phyloP scores from a whole-genome alignment of 164 flowering plant genomes.

The Annona cherimola region DNA sequence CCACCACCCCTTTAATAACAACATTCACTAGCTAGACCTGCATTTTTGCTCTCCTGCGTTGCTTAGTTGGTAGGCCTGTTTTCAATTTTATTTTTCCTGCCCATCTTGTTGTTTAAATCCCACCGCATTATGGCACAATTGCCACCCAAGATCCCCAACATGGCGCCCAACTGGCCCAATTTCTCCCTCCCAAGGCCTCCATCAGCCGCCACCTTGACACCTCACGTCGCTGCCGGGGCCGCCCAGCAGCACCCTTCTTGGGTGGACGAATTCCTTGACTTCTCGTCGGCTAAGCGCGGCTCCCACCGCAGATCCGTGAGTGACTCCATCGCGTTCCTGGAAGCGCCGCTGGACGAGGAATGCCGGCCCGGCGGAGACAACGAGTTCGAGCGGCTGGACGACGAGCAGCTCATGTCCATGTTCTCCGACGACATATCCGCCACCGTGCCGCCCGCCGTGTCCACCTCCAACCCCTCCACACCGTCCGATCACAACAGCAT shows the following conservation, averaged over 20 bases:
- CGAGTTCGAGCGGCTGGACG: conserved; percentile 53
- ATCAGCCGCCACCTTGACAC: conserved; percentile 17
- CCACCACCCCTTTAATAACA: background rate
- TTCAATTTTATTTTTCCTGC: background rate
- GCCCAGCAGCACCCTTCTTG: conserved; percentile 32
- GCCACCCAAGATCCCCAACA: conserved; percentile 77
- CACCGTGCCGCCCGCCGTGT: conserved; percentile 18
- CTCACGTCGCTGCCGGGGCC: too few species aligned
- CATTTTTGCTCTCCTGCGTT: background rate
- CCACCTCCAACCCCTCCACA: conserved; percentile 45
- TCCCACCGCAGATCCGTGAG: conserved; percentile 54
- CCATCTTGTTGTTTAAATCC: background rate
- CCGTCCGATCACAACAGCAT: conserved; percentile 65
- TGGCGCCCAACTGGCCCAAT: conserved; percentile 51
- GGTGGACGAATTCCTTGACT: conserved; percentile 85
- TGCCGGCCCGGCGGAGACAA: conserved; percentile 10
- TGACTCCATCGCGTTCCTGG: conserved; percentile 63
- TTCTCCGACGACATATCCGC: conserved; percentile 46
- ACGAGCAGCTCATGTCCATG: conserved; percentile 68
- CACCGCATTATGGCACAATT: conserved; percentile 57
- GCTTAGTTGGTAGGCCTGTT: background rate
- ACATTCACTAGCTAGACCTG: background rate
- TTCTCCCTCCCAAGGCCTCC: conserved; percentile 41
- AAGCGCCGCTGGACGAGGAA: conserved; percentile 29
- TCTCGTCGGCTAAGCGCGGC: conserved; percentile 52